Conservation (phyloP, 805 yeast genomes). For the Zygoascus ofunaensis region DNA sequence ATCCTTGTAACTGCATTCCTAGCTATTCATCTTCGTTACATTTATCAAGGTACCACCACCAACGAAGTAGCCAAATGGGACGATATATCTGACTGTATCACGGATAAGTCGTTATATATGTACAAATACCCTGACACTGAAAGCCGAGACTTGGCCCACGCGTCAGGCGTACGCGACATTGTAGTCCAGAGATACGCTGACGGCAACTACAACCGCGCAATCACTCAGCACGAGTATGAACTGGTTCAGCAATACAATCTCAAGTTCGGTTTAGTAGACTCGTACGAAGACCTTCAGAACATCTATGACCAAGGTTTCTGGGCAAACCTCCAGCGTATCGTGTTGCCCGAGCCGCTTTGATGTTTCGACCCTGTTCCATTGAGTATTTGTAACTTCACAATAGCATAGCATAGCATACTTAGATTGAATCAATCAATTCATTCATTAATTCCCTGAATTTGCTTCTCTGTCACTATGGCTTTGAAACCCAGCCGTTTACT, state of each 20-base stretch:
- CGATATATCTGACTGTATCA: constrained; percentile 44
- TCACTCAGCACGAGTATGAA: constrained; percentile 22
- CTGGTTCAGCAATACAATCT: constrained; percentile 18
- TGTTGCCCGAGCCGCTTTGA: constrained; percentile 20
- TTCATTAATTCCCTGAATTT: too few species aligned
- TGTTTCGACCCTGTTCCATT: too few species aligned
- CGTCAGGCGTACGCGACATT: constrained; percentile 16
- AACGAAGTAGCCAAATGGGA: constrained; percentile 70
- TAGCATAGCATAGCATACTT: too few species aligned
- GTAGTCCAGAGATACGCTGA: constrained; percentile 20
- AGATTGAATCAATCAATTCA: too few species aligned
- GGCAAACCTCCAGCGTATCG: constrained; percentile 16
- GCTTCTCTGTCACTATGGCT: too few species aligned
- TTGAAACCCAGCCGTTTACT: background rate
- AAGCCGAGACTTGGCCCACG: constrained; percentile 8
- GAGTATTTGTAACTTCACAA: too few species aligned
- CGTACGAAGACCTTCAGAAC: constrained; percentile 28
- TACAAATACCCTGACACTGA: constrained; percentile 19
- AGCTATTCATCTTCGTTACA: constrained; percentile 38
- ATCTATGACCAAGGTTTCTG: constrained; percentile 31
- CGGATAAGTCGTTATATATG: constrained; percentile 32
- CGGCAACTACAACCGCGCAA: constrained; percentile 21
- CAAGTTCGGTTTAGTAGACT: constrained; percentile 17
- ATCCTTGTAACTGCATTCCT: constrained; percentile 39
- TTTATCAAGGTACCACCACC: constrained; percentile 63